phyloP scores from a whole-genome alignment of 2,329 filamentous ascomycete genomes.

The Claviceps spartinae region DNA sequence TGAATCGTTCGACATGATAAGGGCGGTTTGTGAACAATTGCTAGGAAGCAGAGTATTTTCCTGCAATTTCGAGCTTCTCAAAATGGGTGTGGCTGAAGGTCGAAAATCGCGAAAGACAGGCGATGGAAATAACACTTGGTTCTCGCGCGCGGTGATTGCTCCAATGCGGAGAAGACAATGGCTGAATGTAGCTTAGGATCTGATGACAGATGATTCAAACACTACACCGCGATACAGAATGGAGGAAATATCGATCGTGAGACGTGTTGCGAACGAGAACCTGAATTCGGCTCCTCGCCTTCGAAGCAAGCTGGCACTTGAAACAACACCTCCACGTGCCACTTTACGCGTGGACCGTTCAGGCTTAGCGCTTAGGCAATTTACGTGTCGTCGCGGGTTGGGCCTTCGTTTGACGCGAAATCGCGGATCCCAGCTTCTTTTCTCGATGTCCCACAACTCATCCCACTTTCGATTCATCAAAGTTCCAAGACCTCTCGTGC shows the following conservation, averaged over 20 bases:
- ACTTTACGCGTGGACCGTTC: slow-evolving; percentile 24
- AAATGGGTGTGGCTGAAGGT: not conserved
- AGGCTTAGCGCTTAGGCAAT: slow-evolving; percentile 21
- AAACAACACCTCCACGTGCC: slow-evolving; percentile 3
- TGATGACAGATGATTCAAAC: not conserved
- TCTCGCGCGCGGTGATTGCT: not conserved
- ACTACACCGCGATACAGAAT: not conserved
- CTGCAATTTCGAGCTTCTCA: not conserved
- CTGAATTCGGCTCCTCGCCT: too few species aligned
- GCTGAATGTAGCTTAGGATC: not conserved
- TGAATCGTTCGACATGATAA: slow-evolving; percentile 24
- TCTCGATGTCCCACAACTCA: slow-evolving; percentile 1
- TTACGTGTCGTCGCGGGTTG: slow-evolving; percentile 27
- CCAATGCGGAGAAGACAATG: not conserved
- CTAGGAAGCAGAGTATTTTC: not conserved
- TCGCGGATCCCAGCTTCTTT: slow-evolving; percentile 8
- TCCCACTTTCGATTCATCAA: slow-evolving; percentile 9
- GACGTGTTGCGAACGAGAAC: not conserved
- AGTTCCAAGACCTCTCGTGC: not conserved
- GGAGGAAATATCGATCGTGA: not conserved
- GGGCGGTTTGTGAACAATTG: not conserved
- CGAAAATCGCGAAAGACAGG: not conserved
- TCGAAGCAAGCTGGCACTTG: too few species aligned
- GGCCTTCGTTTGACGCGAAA: slow-evolving; percentile 10
- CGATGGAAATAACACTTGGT: not conserved